These are phyloP conservation scores for Elsinoe batatas DNA, from an alignment of 2,329 filamentous ascomycete species.

Conservation along the genomic window DNA sequence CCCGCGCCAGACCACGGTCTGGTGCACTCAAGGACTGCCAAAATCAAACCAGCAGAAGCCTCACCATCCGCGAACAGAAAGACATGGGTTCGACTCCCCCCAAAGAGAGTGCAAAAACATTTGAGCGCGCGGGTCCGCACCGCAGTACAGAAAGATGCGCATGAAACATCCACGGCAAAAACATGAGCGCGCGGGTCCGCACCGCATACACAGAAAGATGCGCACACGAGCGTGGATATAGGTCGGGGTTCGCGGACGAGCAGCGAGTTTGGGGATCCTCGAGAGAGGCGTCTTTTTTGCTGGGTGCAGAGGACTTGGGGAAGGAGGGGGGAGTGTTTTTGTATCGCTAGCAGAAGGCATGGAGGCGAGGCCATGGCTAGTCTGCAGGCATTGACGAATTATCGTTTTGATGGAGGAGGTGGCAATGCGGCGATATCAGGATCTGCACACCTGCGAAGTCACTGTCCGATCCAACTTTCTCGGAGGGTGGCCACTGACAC, in stretches of 20 bases:
- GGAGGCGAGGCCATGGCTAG: neutral
- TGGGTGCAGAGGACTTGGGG: neutral
- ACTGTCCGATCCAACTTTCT: too few species aligned
- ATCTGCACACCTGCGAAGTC: too few species aligned
- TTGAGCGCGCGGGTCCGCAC: neutral
- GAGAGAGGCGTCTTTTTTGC: neutral
- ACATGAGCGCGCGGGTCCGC: neutral
- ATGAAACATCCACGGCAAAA: neutral
- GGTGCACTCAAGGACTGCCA: neutral
- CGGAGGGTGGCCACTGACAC: too few species aligned
- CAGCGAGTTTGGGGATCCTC: neutral
- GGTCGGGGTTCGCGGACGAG: neutral
- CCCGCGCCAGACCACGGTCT: too few species aligned
- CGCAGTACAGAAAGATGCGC: neutral
- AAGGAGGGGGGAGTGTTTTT: neutral
- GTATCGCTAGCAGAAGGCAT: neutral
- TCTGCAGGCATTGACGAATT: too few species aligned
- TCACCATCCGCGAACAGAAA: neutral
- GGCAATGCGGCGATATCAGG: too few species aligned
- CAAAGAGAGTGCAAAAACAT: neutral
- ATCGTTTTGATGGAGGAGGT: too few species aligned
- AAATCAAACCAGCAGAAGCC: neutral
- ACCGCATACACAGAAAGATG: neutral
- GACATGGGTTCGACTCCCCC: neutral
- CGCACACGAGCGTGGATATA: neutral